phyloP scores from a whole-genome alignment of 2,329 filamentous ascomycete genomes.

The Thielaviopsis punctulata region DNA sequence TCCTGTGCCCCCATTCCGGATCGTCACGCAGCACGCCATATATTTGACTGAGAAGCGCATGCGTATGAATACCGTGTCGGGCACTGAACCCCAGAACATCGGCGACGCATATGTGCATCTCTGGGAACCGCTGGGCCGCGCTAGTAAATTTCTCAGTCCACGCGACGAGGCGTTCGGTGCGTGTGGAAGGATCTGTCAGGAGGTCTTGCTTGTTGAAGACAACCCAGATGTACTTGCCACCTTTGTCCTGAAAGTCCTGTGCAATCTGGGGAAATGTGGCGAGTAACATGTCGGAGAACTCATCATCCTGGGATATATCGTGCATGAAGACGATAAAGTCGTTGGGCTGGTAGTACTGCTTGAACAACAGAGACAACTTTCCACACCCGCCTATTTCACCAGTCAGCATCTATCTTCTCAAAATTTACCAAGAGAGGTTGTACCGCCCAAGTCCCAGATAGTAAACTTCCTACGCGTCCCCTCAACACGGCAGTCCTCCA shows the following conservation, averaged over 20 bases:
- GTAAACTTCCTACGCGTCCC: background rate
- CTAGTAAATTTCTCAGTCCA: background rate
- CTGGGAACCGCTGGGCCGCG: background rate
- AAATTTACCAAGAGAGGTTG: background rate
- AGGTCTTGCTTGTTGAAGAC: constrained; percentile 3
- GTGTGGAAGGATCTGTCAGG: background rate
- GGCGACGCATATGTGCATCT: background rate
- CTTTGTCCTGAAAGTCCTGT: background rate
- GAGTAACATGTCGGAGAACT: background rate
- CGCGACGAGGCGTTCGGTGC: background rate
- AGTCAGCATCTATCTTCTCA: background rate
- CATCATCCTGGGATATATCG: background rate
- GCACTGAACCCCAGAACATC: background rate
- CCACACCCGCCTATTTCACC: background rate
- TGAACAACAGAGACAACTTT: background rate
- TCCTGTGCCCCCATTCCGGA: background rate
- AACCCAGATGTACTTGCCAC: background rate
- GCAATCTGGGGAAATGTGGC: background rate
- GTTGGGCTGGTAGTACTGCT: background rate
- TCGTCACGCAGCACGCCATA: background rate
- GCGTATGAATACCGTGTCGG: background rate
- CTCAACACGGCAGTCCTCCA: background rate
- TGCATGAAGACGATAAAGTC: constrained; percentile 2
- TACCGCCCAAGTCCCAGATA: constrained; percentile 2
- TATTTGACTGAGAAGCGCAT: background rate